A percentile compares a stretch with the other conserved stretches of the same genome.
Evolutionary conservation across 371 early-diverging fungal species (phyloP).

Genomic region (Saksenaea oblongispora): DNA sequence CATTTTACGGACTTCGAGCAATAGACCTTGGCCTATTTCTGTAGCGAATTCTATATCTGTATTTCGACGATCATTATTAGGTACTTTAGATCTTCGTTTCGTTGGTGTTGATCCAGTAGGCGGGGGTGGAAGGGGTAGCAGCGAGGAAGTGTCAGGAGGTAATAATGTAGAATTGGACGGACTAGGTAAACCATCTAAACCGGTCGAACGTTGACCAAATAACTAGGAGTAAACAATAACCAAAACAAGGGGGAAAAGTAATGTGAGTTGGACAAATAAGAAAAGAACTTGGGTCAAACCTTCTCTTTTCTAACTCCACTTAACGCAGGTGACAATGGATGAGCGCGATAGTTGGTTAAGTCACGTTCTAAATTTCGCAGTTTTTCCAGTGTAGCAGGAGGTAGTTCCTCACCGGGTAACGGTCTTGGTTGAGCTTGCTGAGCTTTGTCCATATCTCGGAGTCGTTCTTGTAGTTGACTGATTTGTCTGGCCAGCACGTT

Average conservation of each 20-base stretch:
- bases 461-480: conserved; percentile 36
- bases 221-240: conserved; percentile 21
- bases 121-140: conserved; percentile 44
- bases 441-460: conserved; percentile 36
- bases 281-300: conserved; percentile 10
- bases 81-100: conserved; percentile 52
- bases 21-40: conserved; percentile 56
- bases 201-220: conserved; percentile 30
- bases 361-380: conserved; percentile 44
- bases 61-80: conserved; percentile 49
- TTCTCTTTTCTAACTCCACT: conserved; percentile 26
- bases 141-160: conserved; percentile 32
- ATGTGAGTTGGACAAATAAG: conserved; percentile 6
- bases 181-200: conserved; percentile 48
- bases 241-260: conserved; percentile 6
- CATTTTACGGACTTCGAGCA: conserved; percentile 55
- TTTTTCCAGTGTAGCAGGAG: conserved; percentile 34
- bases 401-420: conserved; percentile 25
- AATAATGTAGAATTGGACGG: conserved; percentile 44
- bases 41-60: conserved; percentile 60
- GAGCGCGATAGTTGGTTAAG: conserved; percentile 25
- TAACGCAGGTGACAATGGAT: conserved; percentile 20
- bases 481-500: conserved; percentile 49
- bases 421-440: conserved; percentile 13
- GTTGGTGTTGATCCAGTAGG: conserved; percentile 52